Conservation (phyloP, 306 rosid species). For the Cucurbita pepo region DNA sequence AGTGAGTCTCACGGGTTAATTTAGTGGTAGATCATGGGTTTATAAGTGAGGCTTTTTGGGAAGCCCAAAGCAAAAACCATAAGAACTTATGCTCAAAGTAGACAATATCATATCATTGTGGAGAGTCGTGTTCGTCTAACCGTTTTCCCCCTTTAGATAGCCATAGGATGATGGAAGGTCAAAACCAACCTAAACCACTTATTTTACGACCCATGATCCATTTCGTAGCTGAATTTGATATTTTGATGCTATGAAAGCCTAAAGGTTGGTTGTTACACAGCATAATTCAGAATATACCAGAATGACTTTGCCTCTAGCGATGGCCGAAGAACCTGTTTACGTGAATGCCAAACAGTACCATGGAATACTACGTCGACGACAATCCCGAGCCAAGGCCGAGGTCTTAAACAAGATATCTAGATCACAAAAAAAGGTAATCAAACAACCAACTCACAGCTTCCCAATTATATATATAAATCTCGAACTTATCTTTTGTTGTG, state of each 20-base stretch:
- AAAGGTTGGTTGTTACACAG: not conserved
- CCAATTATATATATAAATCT: not conserved
- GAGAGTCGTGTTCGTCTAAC: too few species aligned
- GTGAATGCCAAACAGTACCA: conserved; percentile 34
- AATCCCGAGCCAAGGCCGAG: conserved; percentile 30
- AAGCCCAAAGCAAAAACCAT: too few species aligned
- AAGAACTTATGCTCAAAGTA: too few species aligned
- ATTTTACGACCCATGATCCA: too few species aligned
- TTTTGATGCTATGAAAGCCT: not conserved
- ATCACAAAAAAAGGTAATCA: conserved; percentile 12
- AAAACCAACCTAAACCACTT: too few species aligned
- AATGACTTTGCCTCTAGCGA: conserved; percentile 16
- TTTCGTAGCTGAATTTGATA: too few species aligned
- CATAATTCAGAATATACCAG: conserved; percentile 5
- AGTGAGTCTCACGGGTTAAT: too few species aligned
- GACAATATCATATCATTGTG: too few species aligned
- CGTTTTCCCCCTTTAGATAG: too few species aligned
- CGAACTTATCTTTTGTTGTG: not conserved
- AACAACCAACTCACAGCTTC: not conserved
- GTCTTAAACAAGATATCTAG: conserved; percentile 13
- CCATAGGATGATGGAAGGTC: too few species aligned
- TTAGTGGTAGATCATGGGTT: too few species aligned
- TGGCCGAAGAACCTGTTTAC: conserved; percentile 27
- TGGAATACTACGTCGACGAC: conserved; percentile 27
- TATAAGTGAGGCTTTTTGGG: too few species aligned